phyloP scores from a whole-genome alignment of 305 asterid species.

The Fraxinus greggii region DNA sequence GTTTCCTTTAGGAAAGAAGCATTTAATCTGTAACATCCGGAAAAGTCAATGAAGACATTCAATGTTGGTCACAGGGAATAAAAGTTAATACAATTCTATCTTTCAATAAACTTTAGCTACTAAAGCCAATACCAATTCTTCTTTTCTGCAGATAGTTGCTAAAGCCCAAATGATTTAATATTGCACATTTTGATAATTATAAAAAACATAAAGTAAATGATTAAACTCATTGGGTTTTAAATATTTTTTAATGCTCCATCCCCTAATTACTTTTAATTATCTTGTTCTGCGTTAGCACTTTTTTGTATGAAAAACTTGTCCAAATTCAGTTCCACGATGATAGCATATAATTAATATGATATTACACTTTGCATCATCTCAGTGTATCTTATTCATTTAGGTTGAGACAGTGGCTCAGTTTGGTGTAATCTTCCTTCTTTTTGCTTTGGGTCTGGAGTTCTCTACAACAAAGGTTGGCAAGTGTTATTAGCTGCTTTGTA shows the following conservation, averaged over 20 bases:
- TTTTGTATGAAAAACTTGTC: background rate
- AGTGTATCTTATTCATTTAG: slow-evolving; percentile 42
- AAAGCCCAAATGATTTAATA: background rate
- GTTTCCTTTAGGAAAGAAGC: background rate
- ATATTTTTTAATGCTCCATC: slow-evolving; percentile 14
- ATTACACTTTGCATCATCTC: slow-evolving; percentile 19
- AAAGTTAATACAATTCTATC: background rate
- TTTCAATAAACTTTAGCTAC: background rate
- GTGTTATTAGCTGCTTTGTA: background rate
- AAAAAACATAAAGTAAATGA: background rate
- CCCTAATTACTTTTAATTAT: slow-evolving; percentile 3
- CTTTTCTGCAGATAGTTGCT: slow-evolving; percentile 2
- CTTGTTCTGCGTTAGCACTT: slow-evolving; percentile 2
- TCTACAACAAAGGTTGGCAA: slow-evolving; percentile 79
- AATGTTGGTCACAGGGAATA: background rate
- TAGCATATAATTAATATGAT: slow-evolving; percentile 14
- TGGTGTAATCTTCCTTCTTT: slow-evolving; percentile 97
- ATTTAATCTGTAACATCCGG: background rate
- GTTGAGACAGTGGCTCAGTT: slow-evolving; percentile 99
- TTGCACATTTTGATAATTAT: background rate
- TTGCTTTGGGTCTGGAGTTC: slow-evolving; percentile 97
- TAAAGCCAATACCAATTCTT: background rate
- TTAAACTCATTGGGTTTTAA: slow-evolving; percentile 11
- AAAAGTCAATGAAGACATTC: background rate
- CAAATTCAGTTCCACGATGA: background rate